A percentile compares a stretch with the other conserved stretches of the same genome.
These are phyloP conservation scores for Patellaria atrata DNA, from an alignment of 495 filamentous ascomycete genomes.

Conservation along the genomic window DNA sequence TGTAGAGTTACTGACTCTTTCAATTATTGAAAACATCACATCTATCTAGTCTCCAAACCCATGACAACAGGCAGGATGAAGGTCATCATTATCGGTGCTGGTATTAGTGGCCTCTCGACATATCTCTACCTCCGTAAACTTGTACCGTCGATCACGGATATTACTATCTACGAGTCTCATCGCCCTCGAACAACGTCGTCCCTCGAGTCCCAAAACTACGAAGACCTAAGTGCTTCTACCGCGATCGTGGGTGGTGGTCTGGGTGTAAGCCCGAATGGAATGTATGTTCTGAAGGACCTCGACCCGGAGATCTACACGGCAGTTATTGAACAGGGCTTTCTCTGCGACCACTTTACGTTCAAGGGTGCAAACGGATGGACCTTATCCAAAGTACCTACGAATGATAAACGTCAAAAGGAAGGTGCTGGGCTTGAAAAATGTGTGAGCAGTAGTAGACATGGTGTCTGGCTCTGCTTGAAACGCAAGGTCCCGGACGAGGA, in stretches of 20 bases:
- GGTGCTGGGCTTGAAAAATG: conserved; percentile 5
- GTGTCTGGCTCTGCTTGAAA: conserved; percentile 14
- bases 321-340: conserved; percentile 28
- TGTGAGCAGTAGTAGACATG: conserved; percentile 9
- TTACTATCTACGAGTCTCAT: conserved; percentile 32
- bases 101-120: conserved; percentile 34
- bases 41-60: neutral
- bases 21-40: neutral
- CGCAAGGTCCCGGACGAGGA: conserved; percentile 12
- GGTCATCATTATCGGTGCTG: conserved; percentile 40
- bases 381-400: conserved; percentile 9
- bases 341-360: conserved; percentile 25
- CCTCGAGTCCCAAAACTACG: neutral
- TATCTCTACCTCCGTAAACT: conserved; percentile 38
- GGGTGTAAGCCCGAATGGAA: conserved; percentile 36
- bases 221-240: conserved; percentile 18
- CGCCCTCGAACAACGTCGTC: conserved; percentile 20
- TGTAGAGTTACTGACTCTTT: too few relatives aligned
- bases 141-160: conserved; percentile 26
- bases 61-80: conserved; percentile 29
- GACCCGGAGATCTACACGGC: conserved; percentile 26
- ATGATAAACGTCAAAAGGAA: conserved; percentile 2
- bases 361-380: conserved; percentile 28
- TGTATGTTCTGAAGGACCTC: conserved; percentile 32
- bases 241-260: conserved; percentile 36